Conservation (phyloP, 140 eudicot species). For the Oenanthe javanica region DNA sequence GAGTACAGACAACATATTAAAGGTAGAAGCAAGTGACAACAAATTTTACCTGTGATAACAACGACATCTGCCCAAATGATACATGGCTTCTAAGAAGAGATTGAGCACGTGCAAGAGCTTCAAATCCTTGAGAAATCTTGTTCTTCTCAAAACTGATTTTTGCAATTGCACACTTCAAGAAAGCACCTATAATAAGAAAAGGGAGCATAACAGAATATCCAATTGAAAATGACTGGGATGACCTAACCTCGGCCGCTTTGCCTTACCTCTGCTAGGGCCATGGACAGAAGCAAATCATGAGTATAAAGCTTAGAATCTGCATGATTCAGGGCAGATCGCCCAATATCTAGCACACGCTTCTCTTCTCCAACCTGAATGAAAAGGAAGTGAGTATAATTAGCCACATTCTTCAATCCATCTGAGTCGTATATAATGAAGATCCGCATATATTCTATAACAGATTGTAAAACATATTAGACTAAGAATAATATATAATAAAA, state of each 20-base stretch:
- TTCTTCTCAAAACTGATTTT: constrained; percentile 70
- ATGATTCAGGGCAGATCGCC: constrained; percentile 69
- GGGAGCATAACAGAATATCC: constrained; percentile 44
- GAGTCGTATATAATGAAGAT: not conserved
- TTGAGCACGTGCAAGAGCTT: constrained; percentile 99
- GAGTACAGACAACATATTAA: not conserved
- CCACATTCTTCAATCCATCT: constrained; percentile 1
- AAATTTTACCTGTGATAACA: constrained; percentile 61
- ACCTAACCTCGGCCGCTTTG: constrained; percentile 32
- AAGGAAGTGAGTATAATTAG: constrained; percentile 4
- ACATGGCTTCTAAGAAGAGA: constrained; percentile 65
- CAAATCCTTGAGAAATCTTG: constrained; percentile 86
- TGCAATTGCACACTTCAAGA: constrained; percentile 99
- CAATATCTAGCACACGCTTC: constrained; percentile 88
- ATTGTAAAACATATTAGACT: not conserved
- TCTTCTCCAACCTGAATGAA: constrained; percentile 77
- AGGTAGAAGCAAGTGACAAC: constrained; percentile 6
- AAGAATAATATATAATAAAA: not conserved
- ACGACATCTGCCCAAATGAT: constrained; percentile 70
- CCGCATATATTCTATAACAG: not conserved
- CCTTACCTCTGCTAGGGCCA: constrained; percentile 98
- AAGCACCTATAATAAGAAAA: constrained; percentile 78
- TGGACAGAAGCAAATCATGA: constrained; percentile 88
- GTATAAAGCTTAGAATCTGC: constrained; percentile 60
- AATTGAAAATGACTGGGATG: constrained; percentile 18